Conservation (phyloP, 2,329 filamentous ascomycete species). For the Bisporella sp. region DNA sequence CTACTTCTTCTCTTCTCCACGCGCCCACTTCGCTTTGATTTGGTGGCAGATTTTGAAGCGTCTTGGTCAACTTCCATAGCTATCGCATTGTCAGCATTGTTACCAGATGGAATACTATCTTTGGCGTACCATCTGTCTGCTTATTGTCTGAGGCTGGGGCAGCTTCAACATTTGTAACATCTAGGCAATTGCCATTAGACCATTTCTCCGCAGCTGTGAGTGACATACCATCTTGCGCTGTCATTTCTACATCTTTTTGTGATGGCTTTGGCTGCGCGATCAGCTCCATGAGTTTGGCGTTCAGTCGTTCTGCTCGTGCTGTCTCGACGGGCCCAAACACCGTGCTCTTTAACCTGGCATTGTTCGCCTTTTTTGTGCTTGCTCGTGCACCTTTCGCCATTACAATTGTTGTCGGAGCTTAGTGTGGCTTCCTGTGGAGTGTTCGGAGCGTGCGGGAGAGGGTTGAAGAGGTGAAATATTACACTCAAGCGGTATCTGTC, state of each 20-base stretch:
- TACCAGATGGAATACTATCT: background rate
- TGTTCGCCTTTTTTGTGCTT: slow-evolving; percentile 76
- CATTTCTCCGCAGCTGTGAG: background rate
- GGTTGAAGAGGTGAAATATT: too few relatives aligned
- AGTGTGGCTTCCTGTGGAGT: too few relatives aligned
- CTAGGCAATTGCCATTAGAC: too few relatives aligned
- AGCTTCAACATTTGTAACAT: slow-evolving; percentile 6
- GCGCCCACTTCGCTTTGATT: slow-evolving; percentile 39
- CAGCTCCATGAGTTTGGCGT: slow-evolving; percentile 77
- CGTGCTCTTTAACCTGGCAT: slow-evolving; percentile 67
- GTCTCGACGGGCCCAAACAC: slow-evolving; percentile 80
- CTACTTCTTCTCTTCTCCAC: slow-evolving; percentile 49
- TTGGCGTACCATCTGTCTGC: slow-evolving; percentile 18
- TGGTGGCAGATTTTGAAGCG: slow-evolving; percentile 30
- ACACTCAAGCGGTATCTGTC: too few relatives aligned
- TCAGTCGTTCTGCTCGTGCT: slow-evolving; percentile 75
- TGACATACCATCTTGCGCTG: slow-evolving; percentile 29
- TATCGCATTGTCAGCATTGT: slow-evolving; percentile 5
- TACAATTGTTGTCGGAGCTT: background rate
- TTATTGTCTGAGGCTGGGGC: slow-evolving; percentile 12
- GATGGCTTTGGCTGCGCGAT: slow-evolving; percentile 67
- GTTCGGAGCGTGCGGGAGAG: too few relatives aligned
- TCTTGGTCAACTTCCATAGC: slow-evolving; percentile 51
- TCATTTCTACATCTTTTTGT: slow-evolving; percentile 41
- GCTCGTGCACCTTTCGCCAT: slow-evolving; percentile 89